Evolutionary conservation across 2,329 filamentous ascomycete genomes (phyloP), one percentile per base, ranked within the genome.

Genomic region (Ophidiomyces ophidiicola): DNA sequence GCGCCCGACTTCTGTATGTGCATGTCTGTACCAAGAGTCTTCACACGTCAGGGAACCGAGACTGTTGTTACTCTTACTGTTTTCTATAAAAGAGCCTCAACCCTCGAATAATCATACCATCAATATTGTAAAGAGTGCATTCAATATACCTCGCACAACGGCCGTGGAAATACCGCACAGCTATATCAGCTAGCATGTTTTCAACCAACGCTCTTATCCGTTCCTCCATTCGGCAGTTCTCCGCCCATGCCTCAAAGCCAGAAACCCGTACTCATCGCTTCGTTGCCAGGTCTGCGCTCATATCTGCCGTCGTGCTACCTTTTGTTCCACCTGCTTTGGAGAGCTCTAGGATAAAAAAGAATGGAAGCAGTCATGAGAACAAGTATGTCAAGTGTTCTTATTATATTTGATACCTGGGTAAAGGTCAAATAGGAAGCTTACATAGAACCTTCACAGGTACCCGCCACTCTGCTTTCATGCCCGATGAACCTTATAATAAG

Each of bases 321-420:
- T 67, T 67, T 44, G 57, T 67, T 2, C 64, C 64, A 19, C 64
- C 64, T 5, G 64, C 64, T 3, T 52, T 67, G 7, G 63, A 66
- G 44, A 66, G 63, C 43, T 63, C 61, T 23, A 56, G 60, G 23
- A 59, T 64, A 45, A 57, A 54, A 45, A 61, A 55, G 30, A 52
- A 52, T 8, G 58, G 58, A 23, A 58, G 55, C 33, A 53, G 60
- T 10, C 57, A 58, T 46, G 52, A 54, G 32, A 40, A 42, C 25
- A 37, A 39, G 45, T 47, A 36, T 23, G 5, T 19, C 32, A 15
- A 20, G 6, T 18, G 2, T 32, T 37, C 8, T 14, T 24, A 28
- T 17, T 4, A 11, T 18, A 11, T n/a, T 1, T 15, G 6, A 28
- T n/a, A 17, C 5, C 17, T 19, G 32, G 21, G 25, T 32, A 30